Evolutionary conservation across 1,139 yeast genomes (phyloP).

Genomic region (Lodderomyces oxycetoniae): DNA sequence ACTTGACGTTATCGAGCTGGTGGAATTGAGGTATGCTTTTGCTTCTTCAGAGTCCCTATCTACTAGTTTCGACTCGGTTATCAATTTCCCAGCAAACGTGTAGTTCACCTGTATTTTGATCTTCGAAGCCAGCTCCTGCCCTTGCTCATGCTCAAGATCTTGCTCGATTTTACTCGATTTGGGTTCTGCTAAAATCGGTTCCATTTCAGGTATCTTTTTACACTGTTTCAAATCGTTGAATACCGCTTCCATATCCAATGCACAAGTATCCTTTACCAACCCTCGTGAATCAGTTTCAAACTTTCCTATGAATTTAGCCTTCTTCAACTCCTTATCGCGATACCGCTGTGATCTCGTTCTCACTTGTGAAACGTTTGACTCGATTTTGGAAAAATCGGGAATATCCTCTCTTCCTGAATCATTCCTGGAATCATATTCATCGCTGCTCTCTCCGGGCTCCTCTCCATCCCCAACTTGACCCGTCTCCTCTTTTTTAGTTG

Average conservation of each 20-base stretch:
- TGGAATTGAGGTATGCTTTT: conserved; percentile 65
- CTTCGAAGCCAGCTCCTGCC: too few species aligned
- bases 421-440: conserved; percentile 59
- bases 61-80: conserved; percentile 74
- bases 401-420: conserved; percentile 33
- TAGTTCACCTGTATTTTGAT: conserved; percentile 73
- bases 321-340: conserved; percentile 13
- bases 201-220: background rate
- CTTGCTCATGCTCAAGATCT: conserved; percentile 22
- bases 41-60: conserved; percentile 81
- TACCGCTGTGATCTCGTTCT: conserved; percentile 36
- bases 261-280: conserved; percentile 24
- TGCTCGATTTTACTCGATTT: conserved; percentile 29
- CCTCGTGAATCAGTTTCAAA: conserved; percentile 22
- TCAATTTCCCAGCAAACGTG: conserved; percentile 83
- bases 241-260: conserved; percentile 33
- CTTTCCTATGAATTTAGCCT: conserved; percentile 15
- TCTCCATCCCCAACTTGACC: conserved; percentile 14
- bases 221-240: conserved; percentile 37
- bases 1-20: conserved; percentile 27
- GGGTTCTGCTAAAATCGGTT: background rate
- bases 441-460: conserved; percentile 12
- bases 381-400: conserved; percentile 35
- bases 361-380: conserved; percentile 31
- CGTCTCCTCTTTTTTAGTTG: conserved; percentile 10